These are phyloP conservation scores for Boletus subcaerulescens DNA, from an alignment of 768 basidiomycete species.

Conservation along the genomic window DNA sequence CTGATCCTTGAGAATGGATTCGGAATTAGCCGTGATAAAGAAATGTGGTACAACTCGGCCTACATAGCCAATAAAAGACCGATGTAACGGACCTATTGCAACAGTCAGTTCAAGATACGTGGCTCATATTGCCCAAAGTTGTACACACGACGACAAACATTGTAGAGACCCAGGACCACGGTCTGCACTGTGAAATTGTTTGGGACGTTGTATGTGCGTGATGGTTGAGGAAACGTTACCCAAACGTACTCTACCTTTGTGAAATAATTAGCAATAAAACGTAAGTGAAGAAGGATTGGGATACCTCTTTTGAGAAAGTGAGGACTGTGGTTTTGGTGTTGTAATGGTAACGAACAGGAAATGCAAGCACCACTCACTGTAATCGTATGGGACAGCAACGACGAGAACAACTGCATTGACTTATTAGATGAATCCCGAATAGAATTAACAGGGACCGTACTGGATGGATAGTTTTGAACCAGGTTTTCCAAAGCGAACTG, in stretches of 20 bases:
- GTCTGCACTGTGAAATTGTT: background rate
- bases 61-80: background rate
- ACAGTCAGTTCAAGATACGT: background rate
- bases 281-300: background rate
- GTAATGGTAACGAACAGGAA: background rate
- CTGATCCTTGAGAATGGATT: background rate
- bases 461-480: background rate
- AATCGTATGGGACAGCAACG: background rate
- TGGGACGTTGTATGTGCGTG: background rate
- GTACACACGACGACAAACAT: background rate
- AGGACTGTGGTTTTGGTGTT: background rate
- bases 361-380: background rate
- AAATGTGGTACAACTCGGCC: background rate
- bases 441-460: background rate
- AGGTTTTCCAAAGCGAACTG: background rate
- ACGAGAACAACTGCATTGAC: background rate
- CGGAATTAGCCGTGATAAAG: background rate
- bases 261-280: background rate
- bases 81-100: background rate
- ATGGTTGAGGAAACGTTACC: background rate
- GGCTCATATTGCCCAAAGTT: background rate
- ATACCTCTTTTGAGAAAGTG: background rate
- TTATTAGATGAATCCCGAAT: background rate
- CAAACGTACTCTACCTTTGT: background rate
- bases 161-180: background rate